Evolutionary conservation across 768 basidiomycete species (phyloP), one percentile per base, ranked within the genome.

Genomic region (Pisolithus albus): DNA sequence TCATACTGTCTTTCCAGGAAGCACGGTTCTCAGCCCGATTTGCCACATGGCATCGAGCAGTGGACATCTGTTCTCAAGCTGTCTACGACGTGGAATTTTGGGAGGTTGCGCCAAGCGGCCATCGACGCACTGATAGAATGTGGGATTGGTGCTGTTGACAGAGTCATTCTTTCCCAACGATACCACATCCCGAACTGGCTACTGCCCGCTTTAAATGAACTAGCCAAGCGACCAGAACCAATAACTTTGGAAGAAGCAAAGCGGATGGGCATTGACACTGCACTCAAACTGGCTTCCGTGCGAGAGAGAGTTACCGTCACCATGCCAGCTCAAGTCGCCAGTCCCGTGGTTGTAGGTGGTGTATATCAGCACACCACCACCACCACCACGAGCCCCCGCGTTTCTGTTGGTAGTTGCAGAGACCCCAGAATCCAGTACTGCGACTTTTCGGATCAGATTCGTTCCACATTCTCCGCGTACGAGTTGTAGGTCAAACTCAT

Each of bases 41-140:
- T 47, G 34, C 55, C 54, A 23, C 7, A n/a, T 2, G 51, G 47
- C 4, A 34, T 42, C 42, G 55, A 59, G 15, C 64, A 71, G 44
- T 73, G 71, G 73, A 54, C 64, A 6, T 62, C 68, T 0, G 63
- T 69, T 5, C 61, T 75, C 7, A 67, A 68, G 49, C 61, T 74
- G 21, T 60, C 72, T 7, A 68, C 61, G 2, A 63, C 66, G 52
- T 73, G 71, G 70, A 52, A 55, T 30, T 71, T 75, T 51, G 52
- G 54, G 19, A 52, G 50, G 18, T 47, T 71, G 19, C 65, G 70
- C 9, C 38, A 53, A 18, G 53, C 61, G 15, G 68, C 69, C 3
- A 65, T 70, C 15, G n/a, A 59, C 2, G 46, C 52, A 6, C 56
- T 74, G 38, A 8, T 4, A 6, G 21, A 16, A 2, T 26, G 55